These are phyloP conservation scores for Ustilago xerochloae DNA, from an alignment of 1,284 basidiomycete species.

Conservation along the genomic window DNA sequence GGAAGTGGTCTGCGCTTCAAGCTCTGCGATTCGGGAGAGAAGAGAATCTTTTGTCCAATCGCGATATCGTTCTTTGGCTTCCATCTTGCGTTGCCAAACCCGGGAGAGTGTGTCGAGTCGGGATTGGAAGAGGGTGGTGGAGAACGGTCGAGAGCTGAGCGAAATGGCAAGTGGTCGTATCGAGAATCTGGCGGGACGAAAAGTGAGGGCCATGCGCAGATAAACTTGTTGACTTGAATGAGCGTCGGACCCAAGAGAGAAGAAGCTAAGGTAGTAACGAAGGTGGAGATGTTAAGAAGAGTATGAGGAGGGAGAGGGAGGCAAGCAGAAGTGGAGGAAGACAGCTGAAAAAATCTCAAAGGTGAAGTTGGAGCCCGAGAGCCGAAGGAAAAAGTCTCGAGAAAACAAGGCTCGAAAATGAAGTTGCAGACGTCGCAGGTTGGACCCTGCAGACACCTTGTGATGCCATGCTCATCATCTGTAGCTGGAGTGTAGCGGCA, in stretches of 20 bases:
- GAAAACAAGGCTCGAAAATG: background rate
- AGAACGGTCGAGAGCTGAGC: background rate
- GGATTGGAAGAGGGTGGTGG: background rate
- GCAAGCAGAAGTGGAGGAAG: background rate
- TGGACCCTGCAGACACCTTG: slow-evolving; percentile 2
- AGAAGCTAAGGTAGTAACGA: too few species aligned
- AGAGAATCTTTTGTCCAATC: slow-evolving; percentile 50
- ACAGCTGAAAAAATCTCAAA: background rate
- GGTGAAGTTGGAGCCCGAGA: background rate
- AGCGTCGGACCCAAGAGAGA: too few species aligned
- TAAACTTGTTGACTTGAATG: background rate
- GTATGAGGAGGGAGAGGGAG: background rate
- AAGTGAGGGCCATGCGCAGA: background rate
- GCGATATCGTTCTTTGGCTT: slow-evolving; percentile 41
- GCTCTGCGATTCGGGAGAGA: slow-evolving; percentile 52
- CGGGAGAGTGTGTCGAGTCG: slow-evolving; percentile 5
- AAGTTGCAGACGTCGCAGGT: background rate
- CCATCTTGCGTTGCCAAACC: slow-evolving; percentile 49
- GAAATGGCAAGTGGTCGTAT: background rate
- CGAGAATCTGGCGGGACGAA: background rate
- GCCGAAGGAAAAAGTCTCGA: too few species aligned
- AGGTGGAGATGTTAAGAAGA: background rate
- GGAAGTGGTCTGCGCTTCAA: slow-evolving; percentile 39
- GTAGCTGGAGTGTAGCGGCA: too few species aligned
- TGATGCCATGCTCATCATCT: too few species aligned